Evolutionary conservation across 805 yeast genomes (phyloP).

Genomic region (Candida taoyuanica): DNA sequence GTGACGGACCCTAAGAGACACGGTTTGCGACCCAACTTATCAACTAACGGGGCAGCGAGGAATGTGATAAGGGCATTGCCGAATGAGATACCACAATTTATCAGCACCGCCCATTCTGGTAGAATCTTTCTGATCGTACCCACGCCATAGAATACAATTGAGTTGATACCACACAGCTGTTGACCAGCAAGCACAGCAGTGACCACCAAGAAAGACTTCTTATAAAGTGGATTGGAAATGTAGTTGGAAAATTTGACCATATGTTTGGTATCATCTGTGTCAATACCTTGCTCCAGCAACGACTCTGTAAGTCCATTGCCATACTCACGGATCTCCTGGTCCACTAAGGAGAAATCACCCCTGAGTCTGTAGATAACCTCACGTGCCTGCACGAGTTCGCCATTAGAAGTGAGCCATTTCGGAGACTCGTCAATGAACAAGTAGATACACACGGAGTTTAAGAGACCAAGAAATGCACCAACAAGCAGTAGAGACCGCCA

Average conservation of each 20-base stretch:
- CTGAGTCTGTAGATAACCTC: conserved; percentile 33
- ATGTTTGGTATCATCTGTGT: neutral
- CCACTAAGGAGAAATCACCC: conserved; percentile 22
- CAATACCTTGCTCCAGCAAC: conserved; percentile 1
- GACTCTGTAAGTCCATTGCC: conserved; percentile 5
- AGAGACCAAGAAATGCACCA: conserved; percentile 51
- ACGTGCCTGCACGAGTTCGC: conserved; percentile 40
- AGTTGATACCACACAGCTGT: conserved; percentile 90
- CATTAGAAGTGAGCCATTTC: conserved; percentile 63
- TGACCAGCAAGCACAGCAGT: conserved; percentile 76
- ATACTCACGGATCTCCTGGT: conserved; percentile 17
- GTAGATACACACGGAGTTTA: conserved; percentile 39
- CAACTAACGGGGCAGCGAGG: conserved; percentile 71
- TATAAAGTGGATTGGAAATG: conserved; percentile 45
- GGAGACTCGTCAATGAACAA: conserved; percentile 69
- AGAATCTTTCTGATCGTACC: conserved; percentile 66
- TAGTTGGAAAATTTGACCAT: conserved; percentile 38
- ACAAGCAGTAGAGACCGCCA: conserved; percentile 74
- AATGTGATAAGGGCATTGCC: conserved; percentile 74
- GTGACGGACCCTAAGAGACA: conserved; percentile 60
- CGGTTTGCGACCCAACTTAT: conserved; percentile 68
- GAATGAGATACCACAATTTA: conserved; percentile 73
- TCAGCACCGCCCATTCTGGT: conserved; percentile 64
- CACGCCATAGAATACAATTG: conserved; percentile 91
- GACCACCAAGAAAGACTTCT: conserved; percentile 58